phyloP scores from a whole-genome alignment of 345 rosid genomes.

The Citrus mangshanensis region DNA sequence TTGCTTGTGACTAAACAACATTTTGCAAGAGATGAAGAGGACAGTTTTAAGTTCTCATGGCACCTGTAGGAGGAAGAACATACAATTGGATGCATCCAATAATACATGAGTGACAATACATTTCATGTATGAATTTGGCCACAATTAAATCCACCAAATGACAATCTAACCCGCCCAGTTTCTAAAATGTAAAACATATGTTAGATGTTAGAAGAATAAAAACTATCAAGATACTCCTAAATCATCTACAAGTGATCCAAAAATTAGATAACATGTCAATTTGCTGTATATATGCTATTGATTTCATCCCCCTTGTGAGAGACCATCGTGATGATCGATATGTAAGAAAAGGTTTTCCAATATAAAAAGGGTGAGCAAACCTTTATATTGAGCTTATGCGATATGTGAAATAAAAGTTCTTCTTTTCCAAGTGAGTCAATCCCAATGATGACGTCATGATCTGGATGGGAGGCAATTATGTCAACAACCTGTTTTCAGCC shows the following conservation, averaged over 20 bases:
- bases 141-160: not conserved
- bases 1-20: not conserved
- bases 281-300: not conserved
- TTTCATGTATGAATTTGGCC: not conserved
- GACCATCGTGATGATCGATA: not conserved
- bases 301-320: not conserved
- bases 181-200: not conserved
- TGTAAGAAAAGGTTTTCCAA: not conserved
- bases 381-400: conserved; percentile 53
- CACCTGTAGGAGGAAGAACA: not conserved
- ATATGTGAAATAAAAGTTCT: conserved; percentile 56
- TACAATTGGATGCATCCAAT: not conserved
- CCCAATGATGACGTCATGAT: conserved; percentile 65
- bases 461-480: conserved; percentile 63
- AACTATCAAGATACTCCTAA: not conserved
- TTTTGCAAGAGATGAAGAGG: not conserved
- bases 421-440: conserved; percentile 74
- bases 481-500: conserved; percentile 46
- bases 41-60: not conserved
- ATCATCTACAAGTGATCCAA: not conserved
- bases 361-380: conserved; percentile 21
- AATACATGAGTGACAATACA: not conserved
- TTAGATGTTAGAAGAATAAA: not conserved
- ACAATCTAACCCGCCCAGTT: not conserved
- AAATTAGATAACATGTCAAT: not conserved